Evolutionary conservation across 2,329 filamentous ascomycete species (phyloP), one percentile per base, ranked within the genome.

Genomic region (Ascochyta lentis): DNA sequence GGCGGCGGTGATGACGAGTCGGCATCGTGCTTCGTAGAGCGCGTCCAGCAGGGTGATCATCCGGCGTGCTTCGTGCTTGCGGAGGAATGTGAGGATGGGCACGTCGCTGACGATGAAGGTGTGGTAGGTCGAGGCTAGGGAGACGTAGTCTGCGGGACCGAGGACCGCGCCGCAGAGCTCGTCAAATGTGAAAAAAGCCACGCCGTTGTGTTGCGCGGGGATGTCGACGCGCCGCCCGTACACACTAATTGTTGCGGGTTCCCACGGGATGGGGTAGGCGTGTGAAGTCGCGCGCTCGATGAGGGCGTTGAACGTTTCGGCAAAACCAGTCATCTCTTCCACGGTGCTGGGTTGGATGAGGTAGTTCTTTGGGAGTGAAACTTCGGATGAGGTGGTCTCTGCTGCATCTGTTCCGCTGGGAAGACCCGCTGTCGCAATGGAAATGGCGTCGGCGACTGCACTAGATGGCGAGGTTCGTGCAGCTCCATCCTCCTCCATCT

Each of bases 41-140:
- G 90, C 90, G 68, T 95, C 90, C 1, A 94, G 82, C 1, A 95
- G 80, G 0, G 89, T 93, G 69, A 94, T 94, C 70, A 95, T 87
- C 10, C 91, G 83, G 4, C 90, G 81, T 1, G 91, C 91, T 76
- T 94, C 90, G 71, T 93, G 94, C 75, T 92, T 94, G 72, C 88
- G 86, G 1, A 85, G 76, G 2, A 88, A 73, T 0, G 84, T 87
- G 12, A 95, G 78, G 15, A 89, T 71, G 0, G 91, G 90, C 1
- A 94, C 81, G 19, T 86, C 77, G 62, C 89, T 88, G 42, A 94
- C 79, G 68, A 94, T 85, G 58, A 94, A 83, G 0, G 90, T 93
- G 73, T 93, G 89, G 72, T 88, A 94, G 15, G 84, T 89, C 1
- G 89, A 92, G 1, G 90, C 89, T 71, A 95, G 84, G 1, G 89